phyloP scores from a whole-genome alignment of 2,329 filamentous ascomycete species.

The Talaromyces sp. region DNA sequence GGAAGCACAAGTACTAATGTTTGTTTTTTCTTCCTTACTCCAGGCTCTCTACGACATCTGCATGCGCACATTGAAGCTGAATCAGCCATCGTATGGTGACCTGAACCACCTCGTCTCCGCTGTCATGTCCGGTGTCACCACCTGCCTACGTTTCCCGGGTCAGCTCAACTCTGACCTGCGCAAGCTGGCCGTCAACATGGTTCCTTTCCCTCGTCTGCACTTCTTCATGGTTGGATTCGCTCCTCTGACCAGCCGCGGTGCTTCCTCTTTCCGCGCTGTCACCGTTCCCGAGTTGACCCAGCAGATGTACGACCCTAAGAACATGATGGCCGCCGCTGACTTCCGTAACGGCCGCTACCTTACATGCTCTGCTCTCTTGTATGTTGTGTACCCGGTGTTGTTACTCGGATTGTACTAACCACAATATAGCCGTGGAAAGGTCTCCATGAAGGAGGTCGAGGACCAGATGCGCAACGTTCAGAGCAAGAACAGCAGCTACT shows the following conservation, averaged over 20 bases:
- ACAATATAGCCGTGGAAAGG: constrained; percentile 76
- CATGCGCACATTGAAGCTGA: constrained; percentile 99
- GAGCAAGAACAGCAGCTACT: constrained; percentile 99
- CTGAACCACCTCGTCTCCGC: constrained; percentile 99
- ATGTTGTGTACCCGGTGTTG: constrained; percentile 33
- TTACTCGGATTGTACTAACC: constrained; percentile 26
- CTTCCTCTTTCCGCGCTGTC: constrained; percentile 94
- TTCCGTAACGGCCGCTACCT: constrained; percentile 99
- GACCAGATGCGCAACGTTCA: constrained; percentile 99
- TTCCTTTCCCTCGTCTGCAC: constrained; percentile 99
- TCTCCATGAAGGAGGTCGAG: constrained; percentile 99
- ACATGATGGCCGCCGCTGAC: constrained; percentile 99
- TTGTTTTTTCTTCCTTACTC: constrained; percentile 14
- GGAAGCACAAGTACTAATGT: neutral
- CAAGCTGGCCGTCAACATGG: constrained; percentile 99
- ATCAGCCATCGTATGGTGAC: constrained; percentile 97
- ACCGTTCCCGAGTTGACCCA: constrained; percentile 97
- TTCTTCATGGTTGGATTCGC: constrained; percentile 99
- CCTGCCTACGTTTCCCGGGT: constrained; percentile 97
- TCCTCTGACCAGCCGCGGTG: constrained; percentile 88
- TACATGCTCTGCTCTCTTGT: constrained; percentile 98
- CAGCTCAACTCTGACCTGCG: constrained; percentile 99
- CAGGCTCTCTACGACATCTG: constrained; percentile 97
- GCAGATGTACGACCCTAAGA: constrained; percentile 99
- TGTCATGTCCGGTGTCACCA: constrained; percentile 99